phyloP scores from a whole-genome alignment of 306 rosid species.

The Prunus mira region DNA sequence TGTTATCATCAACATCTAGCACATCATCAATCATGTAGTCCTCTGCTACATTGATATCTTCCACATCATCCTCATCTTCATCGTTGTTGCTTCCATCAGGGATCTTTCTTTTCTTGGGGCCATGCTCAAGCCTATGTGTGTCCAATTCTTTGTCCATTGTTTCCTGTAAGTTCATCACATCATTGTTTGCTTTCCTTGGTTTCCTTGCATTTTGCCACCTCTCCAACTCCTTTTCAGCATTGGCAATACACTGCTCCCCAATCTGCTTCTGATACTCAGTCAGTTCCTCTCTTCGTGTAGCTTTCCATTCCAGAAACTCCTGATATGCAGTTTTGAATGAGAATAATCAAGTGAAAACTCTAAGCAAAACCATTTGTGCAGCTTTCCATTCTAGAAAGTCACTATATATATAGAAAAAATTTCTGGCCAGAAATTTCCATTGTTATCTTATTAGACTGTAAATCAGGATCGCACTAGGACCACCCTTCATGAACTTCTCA shows the following conservation, averaged over 20 bases:
- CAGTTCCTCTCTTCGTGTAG: conserved; percentile 85
- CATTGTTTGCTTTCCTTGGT: conserved; percentile 58
- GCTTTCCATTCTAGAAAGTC: too few relatives aligned
- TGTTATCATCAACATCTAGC: conserved; percentile 64
- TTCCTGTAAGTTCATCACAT: conserved; percentile 79
- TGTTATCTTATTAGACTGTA: not conserved
- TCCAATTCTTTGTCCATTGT: conserved; percentile 99
- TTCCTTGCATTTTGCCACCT: conserved; percentile 95
- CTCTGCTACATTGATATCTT: conserved; percentile 84
- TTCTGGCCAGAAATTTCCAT: not conserved
- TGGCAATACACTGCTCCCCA: conserved; percentile 81
- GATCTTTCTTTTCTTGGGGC: conserved; percentile 91
- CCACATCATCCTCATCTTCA: conserved; percentile 88
- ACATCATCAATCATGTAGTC: conserved; percentile 95
- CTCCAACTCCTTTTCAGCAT: conserved; percentile 90
- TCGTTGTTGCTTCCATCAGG: conserved; percentile 73
- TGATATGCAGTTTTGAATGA: conserved; percentile 24
- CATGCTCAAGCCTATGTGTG: conserved; percentile 96
- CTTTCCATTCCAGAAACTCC: conserved; percentile 85
- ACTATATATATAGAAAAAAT: not conserved
- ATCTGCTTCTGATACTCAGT: conserved; percentile 78
- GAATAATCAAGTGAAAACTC: not conserved
- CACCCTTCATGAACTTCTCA: not conserved
- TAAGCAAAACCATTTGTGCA: too few relatives aligned
- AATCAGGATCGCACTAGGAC: not conserved